A percentile compares a stretch with the other conserved stretches of the same genome.
phyloP scores from a whole-genome alignment of 164 flowering plant species.

The Magnolia changhungtana region DNA sequence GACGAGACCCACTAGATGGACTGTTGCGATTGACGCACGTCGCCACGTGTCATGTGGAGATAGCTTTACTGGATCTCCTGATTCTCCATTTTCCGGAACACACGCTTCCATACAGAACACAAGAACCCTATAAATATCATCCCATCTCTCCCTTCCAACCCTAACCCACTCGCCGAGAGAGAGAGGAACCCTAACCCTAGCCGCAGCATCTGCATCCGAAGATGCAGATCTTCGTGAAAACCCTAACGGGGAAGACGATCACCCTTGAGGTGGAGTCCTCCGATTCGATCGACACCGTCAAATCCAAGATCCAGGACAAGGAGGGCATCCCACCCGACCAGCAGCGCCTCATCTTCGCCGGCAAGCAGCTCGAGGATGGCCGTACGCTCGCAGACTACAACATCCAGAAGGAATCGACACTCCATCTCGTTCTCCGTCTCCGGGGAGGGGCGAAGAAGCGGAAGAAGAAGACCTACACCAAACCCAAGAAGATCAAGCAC shows the following conservation, averaged over 20 bases:
- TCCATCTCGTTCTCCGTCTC: slow-evolving; percentile 50
- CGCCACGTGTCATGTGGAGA: too few species aligned
- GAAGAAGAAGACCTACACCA: slow-evolving; percentile 58
- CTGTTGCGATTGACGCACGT: too few species aligned
- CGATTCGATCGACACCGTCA: slow-evolving; percentile 24
- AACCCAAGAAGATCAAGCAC: slow-evolving; percentile 60
- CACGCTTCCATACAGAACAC: too few species aligned
- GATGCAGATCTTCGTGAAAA: slow-evolving; percentile 71
- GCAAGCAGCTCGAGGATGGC: slow-evolving; percentile 62
- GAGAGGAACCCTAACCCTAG: neutral
- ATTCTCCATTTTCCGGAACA: too few species aligned
- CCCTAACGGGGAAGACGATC: slow-evolving; percentile 59
- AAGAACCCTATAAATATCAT: neutral
- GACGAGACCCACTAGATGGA: too few species aligned
- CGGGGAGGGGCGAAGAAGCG: slow-evolving; percentile 52
- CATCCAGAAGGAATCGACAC: slow-evolving; percentile 53
- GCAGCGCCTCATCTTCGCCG: slow-evolving; percentile 53
- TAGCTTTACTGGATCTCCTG: too few species aligned
- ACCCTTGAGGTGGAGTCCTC: slow-evolving; percentile 45
- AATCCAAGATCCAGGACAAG: slow-evolving; percentile 25
- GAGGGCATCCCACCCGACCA: slow-evolving; percentile 51
- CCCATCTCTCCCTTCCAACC: neutral
- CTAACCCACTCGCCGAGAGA: neutral
- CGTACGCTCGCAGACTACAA: slow-evolving; percentile 52
- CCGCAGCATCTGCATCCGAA: neutral